phyloP scores from a whole-genome alignment of 495 filamentous ascomycete species.

The Entonaema liquescens region DNA sequence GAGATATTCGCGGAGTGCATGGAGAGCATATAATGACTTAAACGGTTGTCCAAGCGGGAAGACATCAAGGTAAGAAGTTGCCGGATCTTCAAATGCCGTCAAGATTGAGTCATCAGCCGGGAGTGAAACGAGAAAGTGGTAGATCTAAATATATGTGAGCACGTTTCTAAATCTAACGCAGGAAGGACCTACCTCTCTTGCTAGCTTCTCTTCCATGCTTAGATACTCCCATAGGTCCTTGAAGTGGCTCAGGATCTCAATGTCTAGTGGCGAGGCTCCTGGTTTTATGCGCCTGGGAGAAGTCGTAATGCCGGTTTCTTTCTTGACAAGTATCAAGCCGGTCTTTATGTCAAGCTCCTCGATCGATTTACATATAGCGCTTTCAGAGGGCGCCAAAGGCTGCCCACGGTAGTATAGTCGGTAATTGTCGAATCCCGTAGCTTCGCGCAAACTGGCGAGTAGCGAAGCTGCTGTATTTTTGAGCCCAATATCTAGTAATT shows the following conservation, averaged over 20 bases:
- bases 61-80: slow-evolving; percentile 61
- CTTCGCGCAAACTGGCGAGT: slow-evolving; percentile 66
- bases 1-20: slow-evolving; percentile 65
- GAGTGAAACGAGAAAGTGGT: slow-evolving; percentile 75
- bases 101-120: slow-evolving; percentile 71
- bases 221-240: slow-evolving; percentile 85
- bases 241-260: slow-evolving; percentile 84
- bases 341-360: slow-evolving; percentile 66
- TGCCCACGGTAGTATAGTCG: slow-evolving; percentile 62
- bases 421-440: slow-evolving; percentile 77
- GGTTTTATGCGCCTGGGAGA: slow-evolving; percentile 47
- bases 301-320: slow-evolving; percentile 48
- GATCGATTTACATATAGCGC: slow-evolving; percentile 60
- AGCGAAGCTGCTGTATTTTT: slow-evolving; percentile 76
- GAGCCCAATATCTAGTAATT: slow-evolving; percentile 67
- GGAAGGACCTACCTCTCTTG: slow-evolving; percentile 64
- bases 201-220: slow-evolving; percentile 74
- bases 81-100: slow-evolving; percentile 64
- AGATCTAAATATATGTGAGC: slow-evolving; percentile 65
- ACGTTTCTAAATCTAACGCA: background rate
- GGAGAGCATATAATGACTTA: slow-evolving; percentile 76
- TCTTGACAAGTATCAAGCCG: slow-evolving; percentile 68
- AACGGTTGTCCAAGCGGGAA: slow-evolving; percentile 77
- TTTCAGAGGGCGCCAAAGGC: slow-evolving; percentile 57
- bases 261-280: slow-evolving; percentile 67